Evolutionary conservation across 2,329 filamentous ascomycete species (phyloP).

Genomic region (Phyllosticta paracitricarpa): DNA sequence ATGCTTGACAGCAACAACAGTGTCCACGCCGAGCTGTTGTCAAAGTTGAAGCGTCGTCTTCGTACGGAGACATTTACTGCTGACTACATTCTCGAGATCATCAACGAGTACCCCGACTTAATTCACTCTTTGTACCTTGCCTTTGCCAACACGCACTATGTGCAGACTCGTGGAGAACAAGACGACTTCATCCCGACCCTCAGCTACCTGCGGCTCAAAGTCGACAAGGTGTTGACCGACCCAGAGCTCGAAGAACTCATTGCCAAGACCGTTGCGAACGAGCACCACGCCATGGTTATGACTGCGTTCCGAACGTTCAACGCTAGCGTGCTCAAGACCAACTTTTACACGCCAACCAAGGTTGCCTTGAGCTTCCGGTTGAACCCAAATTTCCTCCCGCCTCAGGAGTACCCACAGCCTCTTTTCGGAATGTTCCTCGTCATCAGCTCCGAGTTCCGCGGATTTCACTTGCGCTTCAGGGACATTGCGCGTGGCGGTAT

Average conservation of each 20-base stretch:
- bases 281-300: slow-evolving; percentile 98
- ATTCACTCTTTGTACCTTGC: slow-evolving; percentile 82
- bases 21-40: slow-evolving; percentile 74
- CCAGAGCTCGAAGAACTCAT: slow-evolving; percentile 30
- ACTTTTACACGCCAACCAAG: slow-evolving; percentile 96
- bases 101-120: slow-evolving; percentile 77
- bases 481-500: slow-evolving; percentile 96
- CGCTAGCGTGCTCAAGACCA: slow-evolving; percentile 85
- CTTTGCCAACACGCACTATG: slow-evolving; percentile 80
- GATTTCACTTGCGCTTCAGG: slow-evolving; percentile 94
- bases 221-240: slow-evolving; percentile 47
- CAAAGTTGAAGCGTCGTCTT: slow-evolving; percentile 89
- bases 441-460: slow-evolving; percentile 91
- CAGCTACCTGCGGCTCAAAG: slow-evolving; percentile 55
- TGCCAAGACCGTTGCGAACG: slow-evolving; percentile 47
- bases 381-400: slow-evolving; percentile 78
- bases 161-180: slow-evolving; percentile 52
- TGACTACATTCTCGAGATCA: slow-evolving; percentile 96
- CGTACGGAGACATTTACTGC: slow-evolving; percentile 96
- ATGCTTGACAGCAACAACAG: slow-evolving; percentile 74
- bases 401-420: slow-evolving; percentile 84
- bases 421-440: slow-evolving; percentile 98
- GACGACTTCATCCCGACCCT: slow-evolving; percentile 63
- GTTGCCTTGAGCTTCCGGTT: slow-evolving; percentile 94
- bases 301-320: slow-evolving; percentile 95